Conservation (phyloP, 2,329 filamentous ascomycete genomes). For the Microcera coccophila region DNA sequence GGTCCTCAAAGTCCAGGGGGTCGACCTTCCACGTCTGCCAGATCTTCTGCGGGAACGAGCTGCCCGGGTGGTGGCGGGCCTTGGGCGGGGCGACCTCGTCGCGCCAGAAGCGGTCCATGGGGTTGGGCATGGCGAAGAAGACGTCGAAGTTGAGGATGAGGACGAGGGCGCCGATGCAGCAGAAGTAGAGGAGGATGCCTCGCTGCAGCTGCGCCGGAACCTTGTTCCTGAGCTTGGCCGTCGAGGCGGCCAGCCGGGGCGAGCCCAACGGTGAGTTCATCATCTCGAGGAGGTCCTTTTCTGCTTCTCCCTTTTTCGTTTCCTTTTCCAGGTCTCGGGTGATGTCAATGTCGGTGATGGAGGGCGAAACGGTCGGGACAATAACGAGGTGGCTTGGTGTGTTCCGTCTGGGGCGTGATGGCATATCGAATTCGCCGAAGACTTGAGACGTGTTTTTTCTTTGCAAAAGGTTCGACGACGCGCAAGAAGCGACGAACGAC, state of each 20-base stretch:
- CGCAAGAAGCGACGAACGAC: not conserved
- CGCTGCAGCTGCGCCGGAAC: constrained; percentile 48
- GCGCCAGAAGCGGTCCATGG: constrained; percentile 15
- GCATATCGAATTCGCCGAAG: constrained; percentile 15
- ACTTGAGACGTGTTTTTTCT: not conserved
- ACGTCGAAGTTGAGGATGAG: constrained; percentile 45
- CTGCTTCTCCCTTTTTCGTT: constrained; percentile 5
- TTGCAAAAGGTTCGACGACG: not conserved
- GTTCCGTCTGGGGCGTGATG: constrained; percentile 21
- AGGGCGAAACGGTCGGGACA: constrained; percentile 13
- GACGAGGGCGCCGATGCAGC: constrained; percentile 41
- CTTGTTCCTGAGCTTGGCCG: constrained; percentile 31
- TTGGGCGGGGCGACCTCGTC: constrained; percentile 10
- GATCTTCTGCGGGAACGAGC: constrained; percentile 61
- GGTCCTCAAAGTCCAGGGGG: constrained; percentile 61
- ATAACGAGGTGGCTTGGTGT: constrained; percentile 19
- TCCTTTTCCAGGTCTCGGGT: too few species aligned
- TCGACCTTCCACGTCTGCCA: constrained; percentile 76
- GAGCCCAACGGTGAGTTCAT: constrained; percentile 35
- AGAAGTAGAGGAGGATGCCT: constrained; percentile 44
- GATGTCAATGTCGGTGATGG: constrained; percentile 10
- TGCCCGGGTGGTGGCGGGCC: constrained; percentile 18
- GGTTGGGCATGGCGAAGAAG: constrained; percentile 29
- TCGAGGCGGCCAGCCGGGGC: constrained; percentile 36
- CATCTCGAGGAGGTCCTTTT: too few species aligned